Conservation (phyloP, 495 filamentous ascomycete genomes). For the Cladorrhinum samala region DNA sequence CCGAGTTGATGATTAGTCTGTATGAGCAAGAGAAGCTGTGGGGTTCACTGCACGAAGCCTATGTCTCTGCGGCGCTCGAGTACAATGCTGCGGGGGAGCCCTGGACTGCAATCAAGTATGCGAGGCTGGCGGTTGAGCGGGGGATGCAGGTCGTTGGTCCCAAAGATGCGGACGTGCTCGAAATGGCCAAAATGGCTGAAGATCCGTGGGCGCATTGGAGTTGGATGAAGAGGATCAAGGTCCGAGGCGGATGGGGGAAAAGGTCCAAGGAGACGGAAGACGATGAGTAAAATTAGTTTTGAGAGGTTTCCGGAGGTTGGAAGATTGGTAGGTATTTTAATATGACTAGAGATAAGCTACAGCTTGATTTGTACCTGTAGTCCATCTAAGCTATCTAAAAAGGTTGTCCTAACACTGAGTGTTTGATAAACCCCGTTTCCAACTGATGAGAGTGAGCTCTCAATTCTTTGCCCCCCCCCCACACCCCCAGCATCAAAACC, state of each 20-base stretch:
- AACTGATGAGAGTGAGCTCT: no score
- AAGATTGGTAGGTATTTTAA: no score
- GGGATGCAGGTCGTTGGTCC: conserved; percentile 32
- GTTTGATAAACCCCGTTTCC: no score
- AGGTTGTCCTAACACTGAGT: no score
- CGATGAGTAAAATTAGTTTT: conserved; percentile 8
- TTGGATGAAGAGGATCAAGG: conserved; percentile 23
- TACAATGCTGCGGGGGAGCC: conserved; percentile 33
- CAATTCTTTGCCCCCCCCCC: no score
- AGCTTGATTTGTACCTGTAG: no score
- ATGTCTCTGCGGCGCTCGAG: conserved; percentile 33
- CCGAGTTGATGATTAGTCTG: conserved; percentile 31
- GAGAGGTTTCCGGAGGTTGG: neutral
- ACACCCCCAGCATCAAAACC: no score
- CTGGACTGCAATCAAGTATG: conserved; percentile 33
- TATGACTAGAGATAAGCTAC: no score
- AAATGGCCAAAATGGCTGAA: conserved; percentile 26
- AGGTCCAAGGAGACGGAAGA: conserved; percentile 12
- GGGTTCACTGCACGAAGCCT: conserved; percentile 31
- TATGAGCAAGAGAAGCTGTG: conserved; percentile 34
- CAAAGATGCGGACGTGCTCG: conserved; percentile 21
- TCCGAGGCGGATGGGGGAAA: conserved; percentile 14
- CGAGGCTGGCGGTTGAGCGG: conserved; percentile 27
- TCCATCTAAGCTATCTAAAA: no score
- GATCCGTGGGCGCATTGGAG: conserved; percentile 33